Percentiles rank a stretch among this genome's conserved stretches.
These are phyloP conservation scores for Aspergillus texensis DNA, from an alignment of 2,329 filamentous ascomycete genomes.

Conservation along the genomic window DNA sequence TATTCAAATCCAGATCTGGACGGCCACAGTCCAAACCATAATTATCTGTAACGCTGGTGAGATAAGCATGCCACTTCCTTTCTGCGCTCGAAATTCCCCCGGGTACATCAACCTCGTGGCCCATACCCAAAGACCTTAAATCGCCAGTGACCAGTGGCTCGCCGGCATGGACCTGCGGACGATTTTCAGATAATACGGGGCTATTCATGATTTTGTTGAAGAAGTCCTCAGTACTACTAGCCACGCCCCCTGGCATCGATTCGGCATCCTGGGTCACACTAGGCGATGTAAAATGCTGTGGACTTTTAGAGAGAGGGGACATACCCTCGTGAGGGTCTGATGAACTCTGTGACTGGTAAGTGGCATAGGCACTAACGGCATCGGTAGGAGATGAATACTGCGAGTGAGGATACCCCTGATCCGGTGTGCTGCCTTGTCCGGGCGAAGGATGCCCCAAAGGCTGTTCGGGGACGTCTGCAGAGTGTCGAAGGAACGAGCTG, in stretches of 20 bases:
- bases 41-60: conserved; percentile 39
- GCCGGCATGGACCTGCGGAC: not conserved
- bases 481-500: conserved; percentile 38
- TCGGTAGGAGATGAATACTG: conserved; percentile 5
- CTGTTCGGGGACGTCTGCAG: conserved; percentile 42
- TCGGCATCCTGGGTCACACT: conserved; percentile 2
- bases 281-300: conserved; percentile 9
- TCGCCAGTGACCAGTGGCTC: not conserved
- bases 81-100: conserved; percentile 23
- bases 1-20: conserved; percentile 68
- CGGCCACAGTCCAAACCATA: conserved; percentile 75
- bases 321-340: conserved; percentile 10
- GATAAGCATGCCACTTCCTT: conserved; percentile 35
- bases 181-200: conserved; percentile 1
- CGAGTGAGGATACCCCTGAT: not conserved
- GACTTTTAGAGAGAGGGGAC: conserved; percentile 14
- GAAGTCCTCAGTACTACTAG: conserved; percentile 15
- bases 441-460: conserved; percentile 20
- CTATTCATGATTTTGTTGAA: conserved; percentile 17
- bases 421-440: not conserved
- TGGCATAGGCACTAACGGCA: conserved; percentile 2
- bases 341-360: conserved; percentile 11
- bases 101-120: conserved; percentile 32
- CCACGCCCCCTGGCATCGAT: not conserved
- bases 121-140: not conserved